phyloP scores from a whole-genome alignment of 2,329 filamentous ascomycete species.

The Pseudogymnoascus sp. region DNA sequence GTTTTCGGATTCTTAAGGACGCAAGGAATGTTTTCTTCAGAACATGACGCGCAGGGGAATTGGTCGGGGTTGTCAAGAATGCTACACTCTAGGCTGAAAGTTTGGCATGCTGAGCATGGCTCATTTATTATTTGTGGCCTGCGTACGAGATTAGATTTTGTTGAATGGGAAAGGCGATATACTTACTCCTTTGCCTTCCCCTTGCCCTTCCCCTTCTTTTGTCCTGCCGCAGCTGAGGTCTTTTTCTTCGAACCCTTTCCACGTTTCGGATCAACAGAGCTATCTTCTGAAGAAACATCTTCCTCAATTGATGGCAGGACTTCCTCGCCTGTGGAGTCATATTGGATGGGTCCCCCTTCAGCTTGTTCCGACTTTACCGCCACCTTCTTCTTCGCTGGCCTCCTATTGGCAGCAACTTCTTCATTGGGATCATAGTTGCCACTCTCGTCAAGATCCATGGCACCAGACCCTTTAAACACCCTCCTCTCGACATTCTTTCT shows the following conservation, averaged over 20 bases:
- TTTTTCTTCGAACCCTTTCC: background rate
- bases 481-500: background rate
- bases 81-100: background rate
- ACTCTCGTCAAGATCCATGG: slow-evolving; percentile 2
- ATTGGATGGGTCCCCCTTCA: background rate
- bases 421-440: slow-evolving; percentile 4
- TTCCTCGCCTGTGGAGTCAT: background rate
- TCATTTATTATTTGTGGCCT: background rate
- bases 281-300: background rate
- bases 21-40: slow-evolving; percentile 17
- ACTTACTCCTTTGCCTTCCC: background rate
- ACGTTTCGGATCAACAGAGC: background rate
- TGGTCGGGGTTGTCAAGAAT: slow-evolving; percentile 13
- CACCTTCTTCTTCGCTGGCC: background rate
- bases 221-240: background rate
- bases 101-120: background rate
- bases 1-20: slow-evolving; percentile 18
- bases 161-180: background rate
- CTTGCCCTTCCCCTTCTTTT: background rate
- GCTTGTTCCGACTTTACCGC: background rate
- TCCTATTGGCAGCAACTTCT: background rate
- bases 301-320: background rate
- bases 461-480: background rate
- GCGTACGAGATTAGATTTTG: background rate
- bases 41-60: slow-evolving; percentile 22